Evolutionary conservation across 495 filamentous ascomycete species (phyloP).

Genomic region (Trichoderma reesei): DNA sequence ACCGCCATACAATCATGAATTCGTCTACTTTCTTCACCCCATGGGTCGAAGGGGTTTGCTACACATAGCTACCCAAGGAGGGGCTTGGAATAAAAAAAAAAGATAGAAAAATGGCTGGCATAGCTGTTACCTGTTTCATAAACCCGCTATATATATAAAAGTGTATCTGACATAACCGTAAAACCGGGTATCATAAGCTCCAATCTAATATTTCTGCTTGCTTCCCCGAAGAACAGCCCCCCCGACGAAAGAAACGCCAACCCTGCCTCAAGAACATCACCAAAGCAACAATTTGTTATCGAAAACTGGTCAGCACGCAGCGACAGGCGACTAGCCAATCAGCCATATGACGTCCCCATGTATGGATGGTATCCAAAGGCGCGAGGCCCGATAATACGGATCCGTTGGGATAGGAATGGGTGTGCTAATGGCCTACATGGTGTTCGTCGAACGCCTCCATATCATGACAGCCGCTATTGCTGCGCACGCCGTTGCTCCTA

Average conservation of each 20-base stretch:
- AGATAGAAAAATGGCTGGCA: too few species aligned
- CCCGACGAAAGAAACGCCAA: background rate
- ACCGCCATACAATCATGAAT: too few species aligned
- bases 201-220: background rate
- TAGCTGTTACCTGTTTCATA: background rate
- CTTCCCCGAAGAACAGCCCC: background rate
- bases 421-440: slow-evolving; percentile 11
- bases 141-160: background rate
- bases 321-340: background rate
- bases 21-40: background rate
- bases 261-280: background rate
- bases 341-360: background rate
- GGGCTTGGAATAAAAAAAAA: too few species aligned
- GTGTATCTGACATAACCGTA: background rate
- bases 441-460: slow-evolving; percentile 42
- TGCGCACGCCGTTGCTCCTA: slow-evolving; percentile 72
- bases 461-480: slow-evolving; percentile 72
- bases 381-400: too few species aligned
- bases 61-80: background rate
- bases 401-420: too few species aligned
- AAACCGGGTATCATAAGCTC: background rate
- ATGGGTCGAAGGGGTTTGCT: background rate
- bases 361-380: too few species aligned
- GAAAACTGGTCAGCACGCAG: background rate
- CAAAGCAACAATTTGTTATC: background rate